A percentile compares a stretch with the other conserved stretches of the same genome.
phyloP scores from a whole-genome alignment of 2,329 filamentous ascomycete genomes.

The Fusarium tuaranense region DNA sequence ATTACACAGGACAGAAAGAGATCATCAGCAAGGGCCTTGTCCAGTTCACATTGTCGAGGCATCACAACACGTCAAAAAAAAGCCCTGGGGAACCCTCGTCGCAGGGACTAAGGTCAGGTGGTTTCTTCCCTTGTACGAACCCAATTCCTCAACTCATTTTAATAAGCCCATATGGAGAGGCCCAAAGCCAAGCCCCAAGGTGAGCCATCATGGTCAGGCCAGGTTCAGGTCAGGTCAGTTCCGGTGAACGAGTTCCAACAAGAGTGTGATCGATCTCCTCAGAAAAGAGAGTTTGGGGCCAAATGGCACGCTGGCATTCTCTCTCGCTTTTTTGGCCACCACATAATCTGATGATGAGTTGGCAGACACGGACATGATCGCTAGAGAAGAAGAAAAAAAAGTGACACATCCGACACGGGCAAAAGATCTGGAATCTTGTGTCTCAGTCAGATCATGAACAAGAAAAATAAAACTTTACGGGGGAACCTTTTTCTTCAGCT shows the following conservation, averaged over 20 bases:
- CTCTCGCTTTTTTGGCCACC: background rate
- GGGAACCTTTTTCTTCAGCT: background rate
- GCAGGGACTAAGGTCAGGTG: constrained; percentile 10
- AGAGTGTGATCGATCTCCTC: background rate
- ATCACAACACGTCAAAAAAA: background rate
- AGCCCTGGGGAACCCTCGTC: constrained; percentile 7
- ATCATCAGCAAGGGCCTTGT: background rate
- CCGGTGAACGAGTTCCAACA: constrained; percentile 19
- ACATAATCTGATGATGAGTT: background rate
- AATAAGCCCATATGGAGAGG: background rate
- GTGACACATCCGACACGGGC: background rate
- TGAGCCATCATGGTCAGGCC: background rate
- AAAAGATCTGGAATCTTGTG: constrained; percentile 7
- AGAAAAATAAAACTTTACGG: background rate
- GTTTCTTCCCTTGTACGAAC: constrained; percentile 17
- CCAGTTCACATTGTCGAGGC: background rate
- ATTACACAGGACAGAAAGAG: background rate
- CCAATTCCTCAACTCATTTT: background rate
- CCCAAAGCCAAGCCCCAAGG: background rate
- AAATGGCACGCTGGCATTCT: background rate
- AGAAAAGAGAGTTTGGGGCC: background rate
- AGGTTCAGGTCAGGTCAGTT: constrained; percentile 7
- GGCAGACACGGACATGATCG: background rate
- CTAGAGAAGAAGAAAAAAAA: background rate
- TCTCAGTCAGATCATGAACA: background rate